A percentile compares a stretch with the other conserved stretches of the same genome.
Conservation (phyloP, 768 basidiomycete species). For the Tricholoma flavovirens region DNA sequence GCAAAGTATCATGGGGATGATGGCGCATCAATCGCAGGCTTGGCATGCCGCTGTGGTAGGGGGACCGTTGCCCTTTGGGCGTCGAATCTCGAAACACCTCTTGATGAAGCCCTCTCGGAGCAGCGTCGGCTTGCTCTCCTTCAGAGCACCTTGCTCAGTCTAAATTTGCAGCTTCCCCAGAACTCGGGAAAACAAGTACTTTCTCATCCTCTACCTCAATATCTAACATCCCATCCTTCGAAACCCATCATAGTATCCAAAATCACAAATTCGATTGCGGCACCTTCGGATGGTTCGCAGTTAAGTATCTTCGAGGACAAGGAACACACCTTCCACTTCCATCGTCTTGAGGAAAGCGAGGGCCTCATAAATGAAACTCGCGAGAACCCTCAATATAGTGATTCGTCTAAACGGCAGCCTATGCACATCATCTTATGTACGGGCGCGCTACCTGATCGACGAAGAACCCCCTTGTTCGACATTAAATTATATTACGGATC, state of each 20-base stretch:
- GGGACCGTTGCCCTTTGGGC: slow-evolving; percentile 55
- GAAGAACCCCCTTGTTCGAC: slow-evolving; percentile 72
- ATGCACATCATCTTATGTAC: slow-evolving; percentile 52
- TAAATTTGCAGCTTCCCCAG: slow-evolving; percentile 39
- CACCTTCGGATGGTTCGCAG: slow-evolving; percentile 23
- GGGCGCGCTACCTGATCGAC: slow-evolving; percentile 42
- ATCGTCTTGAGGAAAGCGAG: slow-evolving; percentile 29
- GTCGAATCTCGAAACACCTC: slow-evolving; percentile 53
- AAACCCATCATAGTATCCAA: slow-evolving; percentile 35
- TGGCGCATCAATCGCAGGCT: slow-evolving; percentile 25
- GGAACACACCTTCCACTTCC: slow-evolving; percentile 68
- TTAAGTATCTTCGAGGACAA: slow-evolving; percentile 48
- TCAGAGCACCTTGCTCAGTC: slow-evolving; percentile 24
- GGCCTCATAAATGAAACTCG: slow-evolving; percentile 26
- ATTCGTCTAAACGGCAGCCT: slow-evolving; percentile 34
- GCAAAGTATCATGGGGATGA: slow-evolving; percentile 22
- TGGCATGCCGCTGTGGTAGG: slow-evolving; percentile 29
- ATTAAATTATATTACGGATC: slow-evolving; percentile 52
- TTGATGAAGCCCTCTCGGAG: slow-evolving; percentile 30
- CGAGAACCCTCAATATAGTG: slow-evolving; percentile 15
- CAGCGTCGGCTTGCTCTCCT: slow-evolving; percentile 23
- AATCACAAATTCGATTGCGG: slow-evolving; percentile 32
- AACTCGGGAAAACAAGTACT: slow-evolving; percentile 23
- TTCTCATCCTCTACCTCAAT: slow-evolving; percentile 51
- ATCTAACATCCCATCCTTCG: slow-evolving; percentile 43